Evolutionary conservation across 2,329 filamentous ascomycete genomes (phyloP), one percentile per base, ranked within the genome.

Genomic region (Fusarium metavorans): DNA sequence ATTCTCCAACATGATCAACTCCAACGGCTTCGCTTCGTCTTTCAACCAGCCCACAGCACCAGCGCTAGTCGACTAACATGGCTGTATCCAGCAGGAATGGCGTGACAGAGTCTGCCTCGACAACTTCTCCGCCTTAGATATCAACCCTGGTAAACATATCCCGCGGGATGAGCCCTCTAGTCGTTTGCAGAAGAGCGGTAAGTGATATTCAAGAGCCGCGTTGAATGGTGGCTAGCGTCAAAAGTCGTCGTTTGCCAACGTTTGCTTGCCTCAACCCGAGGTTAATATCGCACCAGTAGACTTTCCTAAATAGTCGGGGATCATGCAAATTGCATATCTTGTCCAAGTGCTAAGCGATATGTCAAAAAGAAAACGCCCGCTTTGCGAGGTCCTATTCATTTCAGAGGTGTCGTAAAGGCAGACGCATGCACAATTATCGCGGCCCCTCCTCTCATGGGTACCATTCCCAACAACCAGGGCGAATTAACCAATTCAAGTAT

Each of bases 31-130:
- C n/a, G 4, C 23, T 35, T 8, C 57, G 50, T 39, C 27, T 45
- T 45, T 57, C 37, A 56, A 43, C 35, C 32, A 50, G 37, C 50
- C 39, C 50, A 48, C 43, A 18, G n/a, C n/a, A 30, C 34, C 18
- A 30, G 14, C 41, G 23, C 43, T 41, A 23, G 8, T 23, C 63
- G 23, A 60, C 39, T 39, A 52, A 59, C 63, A 50, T 57, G 18
- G 27, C 39, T 39, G 37, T 27, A 30, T 59, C 41, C 27, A 59
- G 39, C 62, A 39, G 35, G 35, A 32, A 66, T 66, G 54, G 63
- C 54, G 63, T 50, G 54, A 66, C 54, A 27, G 48, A 50, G 32
- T 45, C 45, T 25, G 35, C 50, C 32, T 70, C 20, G 20, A 52
- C 25, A 37, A 65, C 50, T 65, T 65, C 16, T 37, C 39, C 39